These are phyloP conservation scores for Colletotrichum falcatum DNA, from an alignment of 2,329 filamentous ascomycete genomes.

Conservation along the genomic window DNA sequence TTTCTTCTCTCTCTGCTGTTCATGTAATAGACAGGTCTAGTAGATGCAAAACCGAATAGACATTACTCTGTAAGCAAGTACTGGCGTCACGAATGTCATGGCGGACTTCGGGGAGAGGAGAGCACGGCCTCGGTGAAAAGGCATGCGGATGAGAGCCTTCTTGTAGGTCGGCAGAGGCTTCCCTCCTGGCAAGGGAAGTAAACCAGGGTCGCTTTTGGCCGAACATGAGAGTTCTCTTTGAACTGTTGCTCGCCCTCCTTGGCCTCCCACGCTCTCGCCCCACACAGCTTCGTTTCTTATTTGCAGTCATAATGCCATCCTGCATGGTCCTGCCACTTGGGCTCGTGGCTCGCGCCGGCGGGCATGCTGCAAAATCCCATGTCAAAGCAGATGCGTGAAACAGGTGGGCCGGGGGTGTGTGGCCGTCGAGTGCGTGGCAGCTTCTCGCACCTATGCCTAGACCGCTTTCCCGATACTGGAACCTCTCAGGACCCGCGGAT, in stretches of 20 bases:
- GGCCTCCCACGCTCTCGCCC: conserved; percentile 4
- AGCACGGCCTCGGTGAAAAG: conserved; percentile 7
- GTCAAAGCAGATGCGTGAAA: conserved; percentile 41
- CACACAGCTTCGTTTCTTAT: conserved; percentile 13
- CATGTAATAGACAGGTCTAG: conserved; percentile 24
- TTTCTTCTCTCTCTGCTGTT: conserved; percentile 16
- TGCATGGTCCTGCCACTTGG: conserved; percentile 14
- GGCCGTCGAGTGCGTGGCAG: conserved; percentile 32
- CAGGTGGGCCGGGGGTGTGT: conserved; percentile 30
- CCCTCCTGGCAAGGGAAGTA: not conserved
- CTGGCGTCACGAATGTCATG: conserved; percentile 30
- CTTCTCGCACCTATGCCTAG: conserved; percentile 23
- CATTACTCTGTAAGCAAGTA: conserved; percentile 36
- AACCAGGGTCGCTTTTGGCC: not conserved
- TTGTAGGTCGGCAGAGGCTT: conserved; percentile 21
- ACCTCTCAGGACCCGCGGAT: conserved; percentile 4
- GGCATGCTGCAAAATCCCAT: conserved; percentile 32
- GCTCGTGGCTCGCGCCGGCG: conserved; percentile 9
- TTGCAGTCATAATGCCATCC: conserved; percentile 26
- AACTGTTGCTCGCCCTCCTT: not conserved
- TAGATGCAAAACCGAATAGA: conserved; percentile 28
- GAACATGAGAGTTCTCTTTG: conserved; percentile 9
- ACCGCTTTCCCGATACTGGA: conserved; percentile 24
- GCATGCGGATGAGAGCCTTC: conserved; percentile 30
- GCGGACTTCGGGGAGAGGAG: conserved; percentile 28